Conservation (phyloP, 306 rosid species). For the Geum urbanum region DNA sequence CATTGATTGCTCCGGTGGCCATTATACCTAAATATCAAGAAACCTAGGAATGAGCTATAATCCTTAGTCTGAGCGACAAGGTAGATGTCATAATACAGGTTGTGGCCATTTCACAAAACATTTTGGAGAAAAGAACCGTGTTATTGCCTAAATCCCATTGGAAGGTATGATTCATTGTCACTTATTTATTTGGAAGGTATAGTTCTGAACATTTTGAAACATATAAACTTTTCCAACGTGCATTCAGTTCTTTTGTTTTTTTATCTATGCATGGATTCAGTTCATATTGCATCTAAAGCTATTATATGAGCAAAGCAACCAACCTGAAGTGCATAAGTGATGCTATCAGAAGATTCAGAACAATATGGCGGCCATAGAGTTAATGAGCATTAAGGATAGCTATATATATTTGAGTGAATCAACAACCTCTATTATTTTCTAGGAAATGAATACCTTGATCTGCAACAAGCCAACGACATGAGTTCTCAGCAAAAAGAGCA, state of each 20-base stretch:
- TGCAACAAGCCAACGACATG: constrained; percentile 80
- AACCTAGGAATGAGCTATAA: constrained; percentile 24
- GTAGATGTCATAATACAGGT: not conserved
- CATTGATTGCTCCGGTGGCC: constrained; percentile 91
- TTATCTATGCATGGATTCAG: not conserved
- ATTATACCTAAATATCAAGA: constrained; percentile 65
- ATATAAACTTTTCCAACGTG: not conserved
- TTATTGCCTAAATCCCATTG: not conserved
- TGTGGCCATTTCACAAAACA: not conserved
- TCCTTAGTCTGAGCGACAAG: not conserved
- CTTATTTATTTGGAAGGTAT: not conserved
- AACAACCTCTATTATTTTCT: constrained; percentile 1
- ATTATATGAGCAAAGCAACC: constrained; percentile 10
- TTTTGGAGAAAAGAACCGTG: not conserved
- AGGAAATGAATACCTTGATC: constrained; percentile 65
- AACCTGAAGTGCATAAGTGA: constrained; percentile 6
- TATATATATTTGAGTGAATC: not conserved
- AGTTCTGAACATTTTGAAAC: not conserved
- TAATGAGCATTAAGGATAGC: constrained; percentile 10
- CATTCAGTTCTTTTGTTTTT: not conserved
- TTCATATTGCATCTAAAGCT: not conserved
- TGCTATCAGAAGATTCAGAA: not conserved
- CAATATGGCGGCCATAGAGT: constrained; percentile 1
- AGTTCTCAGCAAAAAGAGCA: constrained; percentile 81
- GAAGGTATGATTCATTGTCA: not conserved